Evolutionary conservation across 2,329 filamentous ascomycete genomes (phyloP).

Genomic region (Fonsecaea monophora): DNA sequence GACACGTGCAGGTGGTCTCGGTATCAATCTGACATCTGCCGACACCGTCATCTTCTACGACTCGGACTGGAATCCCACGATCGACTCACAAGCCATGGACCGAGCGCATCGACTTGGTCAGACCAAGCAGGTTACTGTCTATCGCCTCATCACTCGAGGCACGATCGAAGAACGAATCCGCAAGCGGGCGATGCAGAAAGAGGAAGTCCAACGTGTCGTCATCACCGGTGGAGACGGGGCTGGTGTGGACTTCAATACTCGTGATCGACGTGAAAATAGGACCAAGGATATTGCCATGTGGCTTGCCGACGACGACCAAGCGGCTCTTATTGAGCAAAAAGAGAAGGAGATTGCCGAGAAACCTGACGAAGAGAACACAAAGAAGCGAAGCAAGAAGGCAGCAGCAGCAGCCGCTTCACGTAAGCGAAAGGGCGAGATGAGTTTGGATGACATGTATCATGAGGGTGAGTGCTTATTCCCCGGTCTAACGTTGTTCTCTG

Average conservation of each 20-base stretch:
- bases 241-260: conserved; percentile 95
- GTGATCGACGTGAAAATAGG: conserved; percentile 83
- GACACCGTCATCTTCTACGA: conserved; percentile 99
- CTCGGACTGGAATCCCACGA: conserved; percentile 98
- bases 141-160: conserved; percentile 92
- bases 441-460: conserved; percentile 96
- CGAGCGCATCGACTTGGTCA: conserved; percentile 96
- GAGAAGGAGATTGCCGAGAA: conserved; percentile 81
- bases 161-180: conserved; percentile 98
- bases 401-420: conserved; percentile 51
- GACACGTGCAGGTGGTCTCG: conserved; percentile 93
- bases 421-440: conserved; percentile 69
- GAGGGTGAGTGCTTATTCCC: conserved; percentile 74
- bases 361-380: conserved; percentile 64
- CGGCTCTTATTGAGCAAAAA: conserved; percentile 88
- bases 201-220: conserved; percentile 96
- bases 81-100: conserved; percentile 99
- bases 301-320: conserved; percentile 96
- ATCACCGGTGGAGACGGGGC: conserved; percentile 84
- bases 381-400: conserved; percentile 64
- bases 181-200: conserved; percentile 95
- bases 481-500: conserved; percentile 21
- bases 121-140: conserved; percentile 94
- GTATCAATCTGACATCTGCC: conserved; percentile 95
- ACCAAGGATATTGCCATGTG: conserved; percentile 99